phyloP scores from a whole-genome alignment of 139 green algal species.

The Chlamydomonas asymmetrica region DNA sequence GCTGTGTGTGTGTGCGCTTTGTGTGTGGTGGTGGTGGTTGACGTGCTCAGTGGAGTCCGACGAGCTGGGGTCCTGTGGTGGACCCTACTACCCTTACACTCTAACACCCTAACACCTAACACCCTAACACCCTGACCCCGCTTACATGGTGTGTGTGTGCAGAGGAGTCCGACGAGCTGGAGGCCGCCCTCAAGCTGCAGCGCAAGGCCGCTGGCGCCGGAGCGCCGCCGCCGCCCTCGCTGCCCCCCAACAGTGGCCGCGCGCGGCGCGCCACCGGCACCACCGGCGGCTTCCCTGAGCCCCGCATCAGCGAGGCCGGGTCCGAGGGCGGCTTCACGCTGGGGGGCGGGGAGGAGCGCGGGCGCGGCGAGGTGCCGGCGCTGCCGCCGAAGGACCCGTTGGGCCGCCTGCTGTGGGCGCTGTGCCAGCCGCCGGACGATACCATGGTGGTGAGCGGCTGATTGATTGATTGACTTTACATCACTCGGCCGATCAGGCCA shows the following conservation, averaged over 20 bases:
- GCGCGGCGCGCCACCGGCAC: neutral
- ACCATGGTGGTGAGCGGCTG: no score
- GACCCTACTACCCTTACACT: neutral
- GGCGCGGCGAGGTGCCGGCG: neutral
- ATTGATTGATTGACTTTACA: no score
- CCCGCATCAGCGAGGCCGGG: neutral
- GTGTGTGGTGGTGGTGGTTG: neutral
- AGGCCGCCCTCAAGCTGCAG: slow-evolving; percentile 24
- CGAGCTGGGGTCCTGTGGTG: neutral
- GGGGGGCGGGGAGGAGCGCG: neutral
- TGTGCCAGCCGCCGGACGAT: slow-evolving; percentile 23
- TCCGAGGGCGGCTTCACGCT: neutral
- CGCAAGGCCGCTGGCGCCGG: neutral
- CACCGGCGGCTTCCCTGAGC: neutral
- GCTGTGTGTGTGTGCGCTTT: neutral
- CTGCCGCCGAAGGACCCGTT: slow-evolving; percentile 14
- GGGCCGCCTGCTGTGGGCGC: slow-evolving; percentile 29
- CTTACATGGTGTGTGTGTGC: no score
- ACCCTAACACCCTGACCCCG: neutral
- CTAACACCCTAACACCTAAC: neutral
- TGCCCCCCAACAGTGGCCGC: neutral
- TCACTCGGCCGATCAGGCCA: no score
- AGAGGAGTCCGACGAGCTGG: slow-evolving; percentile 43
- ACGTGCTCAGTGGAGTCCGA: neutral
- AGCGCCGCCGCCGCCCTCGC: neutral